A percentile compares a stretch with the other conserved stretches of the same genome.
Conservation (phyloP, 345 rosid genomes). For the Eucalyptus decipiens region DNA sequence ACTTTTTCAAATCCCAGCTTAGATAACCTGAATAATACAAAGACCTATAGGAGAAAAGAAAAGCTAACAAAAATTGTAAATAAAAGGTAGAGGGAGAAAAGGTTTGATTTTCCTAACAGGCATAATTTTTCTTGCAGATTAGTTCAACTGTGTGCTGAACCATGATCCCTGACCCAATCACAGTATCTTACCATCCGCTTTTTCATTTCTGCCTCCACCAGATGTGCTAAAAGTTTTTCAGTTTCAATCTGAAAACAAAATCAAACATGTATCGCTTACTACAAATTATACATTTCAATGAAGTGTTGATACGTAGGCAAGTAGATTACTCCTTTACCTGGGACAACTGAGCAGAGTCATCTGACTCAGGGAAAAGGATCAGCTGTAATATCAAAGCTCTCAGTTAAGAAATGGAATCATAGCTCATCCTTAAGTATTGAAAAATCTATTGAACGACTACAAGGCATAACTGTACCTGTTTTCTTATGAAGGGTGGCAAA, state of each 20-base stretch:
- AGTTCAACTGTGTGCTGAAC: neutral
- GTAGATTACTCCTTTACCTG: constrained; percentile 39
- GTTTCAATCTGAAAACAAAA: constrained; percentile 71
- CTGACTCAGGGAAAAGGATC: constrained; percentile 91
- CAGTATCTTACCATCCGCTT: constrained; percentile 53
- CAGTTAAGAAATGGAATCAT: neutral
- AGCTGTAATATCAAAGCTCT: constrained; percentile 41
- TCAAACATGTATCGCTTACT: constrained; percentile 1
- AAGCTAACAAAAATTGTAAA: neutral
- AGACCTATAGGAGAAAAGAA: neutral
- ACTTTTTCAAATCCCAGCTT: neutral
- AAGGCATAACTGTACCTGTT: constrained; percentile 38
- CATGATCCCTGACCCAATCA: neutral
- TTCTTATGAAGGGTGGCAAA: constrained; percentile 83
- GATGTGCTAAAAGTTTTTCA: constrained; percentile 94
- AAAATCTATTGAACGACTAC: neutral
- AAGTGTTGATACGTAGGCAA: neutral
- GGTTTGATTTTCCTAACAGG: neutral
- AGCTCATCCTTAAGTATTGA: neutral
- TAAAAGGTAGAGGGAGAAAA: neutral
- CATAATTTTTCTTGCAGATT: neutral
- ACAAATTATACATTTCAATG: neutral
- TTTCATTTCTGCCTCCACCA: constrained; percentile 92
- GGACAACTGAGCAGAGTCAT: constrained; percentile 99
- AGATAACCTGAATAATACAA: neutral